These are phyloP conservation scores for Kregervanrija pseudodelftensis DNA, from an alignment of 805 yeast genomes.

Conservation along the genomic window DNA sequence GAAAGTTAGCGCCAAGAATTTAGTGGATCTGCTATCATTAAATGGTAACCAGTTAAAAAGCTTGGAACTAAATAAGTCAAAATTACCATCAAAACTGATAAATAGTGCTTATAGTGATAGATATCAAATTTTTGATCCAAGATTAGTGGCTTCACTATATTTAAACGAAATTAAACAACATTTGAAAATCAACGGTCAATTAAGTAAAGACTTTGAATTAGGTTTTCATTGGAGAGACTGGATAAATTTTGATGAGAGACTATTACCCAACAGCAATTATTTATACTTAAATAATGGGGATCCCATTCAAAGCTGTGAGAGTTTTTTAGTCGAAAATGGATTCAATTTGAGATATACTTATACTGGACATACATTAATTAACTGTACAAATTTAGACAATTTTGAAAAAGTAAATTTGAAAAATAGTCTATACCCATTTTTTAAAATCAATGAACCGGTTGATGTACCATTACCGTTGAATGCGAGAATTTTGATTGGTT, in stretches of 20 bases:
- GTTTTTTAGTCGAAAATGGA: conserved; percentile 14
- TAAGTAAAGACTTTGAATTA: conserved; percentile 9
- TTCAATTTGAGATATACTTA: neutral
- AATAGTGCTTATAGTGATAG: neutral
- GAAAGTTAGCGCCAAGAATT: no score
- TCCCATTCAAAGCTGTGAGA: conserved; percentile 11
- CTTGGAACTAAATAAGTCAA: neutral
- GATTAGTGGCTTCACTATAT: conserved; percentile 8
- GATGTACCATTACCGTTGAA: conserved; percentile 20
- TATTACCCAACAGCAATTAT: conserved; percentile 16
- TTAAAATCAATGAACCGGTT: conserved; percentile 19
- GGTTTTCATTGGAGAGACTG: conserved; percentile 25
- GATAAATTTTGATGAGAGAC: conserved; percentile 20
- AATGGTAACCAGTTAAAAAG: neutral
- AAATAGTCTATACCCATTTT: conserved; percentile 14
- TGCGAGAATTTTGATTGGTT: conserved; percentile 28
- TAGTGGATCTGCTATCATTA: neutral
- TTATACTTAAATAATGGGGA: conserved; percentile 1
- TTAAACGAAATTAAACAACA: conserved; percentile 2
- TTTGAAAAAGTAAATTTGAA: conserved; percentile 8
- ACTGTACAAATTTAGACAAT: conserved; percentile 11
- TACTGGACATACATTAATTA: neutral
- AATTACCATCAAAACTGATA: neutral
- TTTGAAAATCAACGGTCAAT: neutral
- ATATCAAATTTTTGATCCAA: conserved; percentile 6